phyloP scores from a whole-genome alignment of 1,139 yeast genomes.

The Kodamaea sp. region DNA sequence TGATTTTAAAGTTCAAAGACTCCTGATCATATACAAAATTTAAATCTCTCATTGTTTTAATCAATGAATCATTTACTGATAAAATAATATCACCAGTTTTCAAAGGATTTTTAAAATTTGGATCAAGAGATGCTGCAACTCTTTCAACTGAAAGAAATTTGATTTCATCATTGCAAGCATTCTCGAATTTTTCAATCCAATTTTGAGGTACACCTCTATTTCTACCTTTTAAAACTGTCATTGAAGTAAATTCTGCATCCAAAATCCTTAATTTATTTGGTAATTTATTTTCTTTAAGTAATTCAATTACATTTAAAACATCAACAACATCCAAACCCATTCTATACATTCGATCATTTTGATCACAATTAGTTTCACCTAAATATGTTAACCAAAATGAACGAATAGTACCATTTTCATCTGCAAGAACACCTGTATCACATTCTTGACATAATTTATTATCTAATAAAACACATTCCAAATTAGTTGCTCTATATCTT shows the following conservation, averaged over 20 bases:
- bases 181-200: constrained; percentile 72
- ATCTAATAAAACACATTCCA: constrained; percentile 75
- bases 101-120: constrained; percentile 28
- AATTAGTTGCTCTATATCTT: constrained; percentile 79
- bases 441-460: constrained; percentile 71
- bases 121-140: constrained; percentile 50
- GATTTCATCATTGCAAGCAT: constrained; percentile 54
- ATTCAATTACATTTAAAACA: constrained; percentile 52
- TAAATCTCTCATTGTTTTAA: constrained; percentile 66
- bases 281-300: constrained; percentile 47
- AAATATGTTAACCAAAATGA: constrained; percentile 82
- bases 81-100: constrained; percentile 69
- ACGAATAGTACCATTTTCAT: constrained; percentile 71
- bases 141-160: constrained; percentile 72
- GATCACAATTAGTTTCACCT: constrained; percentile 54
- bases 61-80: constrained; percentile 61
- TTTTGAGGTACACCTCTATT: constrained; percentile 80
- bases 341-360: constrained; percentile 60
- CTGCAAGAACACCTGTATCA: constrained; percentile 77
- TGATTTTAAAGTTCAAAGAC: constrained; percentile 54
- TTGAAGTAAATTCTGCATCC: constrained; percentile 73
- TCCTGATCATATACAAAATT: constrained; percentile 49
- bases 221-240: constrained; percentile 73
- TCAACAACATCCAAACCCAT: constrained; percentile 81
- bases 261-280: constrained; percentile 62